Evolutionary conservation across 176 grass and related monocot genomes (phyloP), one percentile per base, ranked within the genome.

Genomic region (Ensete glaucum): DNA sequence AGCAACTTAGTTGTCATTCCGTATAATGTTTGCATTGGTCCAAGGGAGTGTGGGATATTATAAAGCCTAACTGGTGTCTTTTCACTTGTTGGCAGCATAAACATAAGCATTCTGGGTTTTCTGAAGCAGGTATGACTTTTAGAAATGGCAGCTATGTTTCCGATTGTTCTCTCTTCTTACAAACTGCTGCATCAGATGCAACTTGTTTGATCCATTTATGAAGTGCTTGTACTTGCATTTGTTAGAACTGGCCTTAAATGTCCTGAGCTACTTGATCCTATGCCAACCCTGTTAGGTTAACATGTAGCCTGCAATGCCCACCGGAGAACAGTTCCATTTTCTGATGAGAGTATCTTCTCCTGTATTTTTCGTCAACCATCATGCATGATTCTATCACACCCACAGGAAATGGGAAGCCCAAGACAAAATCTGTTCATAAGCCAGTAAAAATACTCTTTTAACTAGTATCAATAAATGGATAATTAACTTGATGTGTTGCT

Each of bases 41-140:
- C 23, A 9, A 2, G 7, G 20, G 3, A 20, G 9, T 22, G 9
- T 22, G 16, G 4, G 24, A 67, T 14, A 67, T 11, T 27, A 0
- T 67, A 22, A 54, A 8, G 17, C 23, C 19, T 71, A 8, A 51
- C 66, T 8, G 13, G 10, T 73, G 50, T 25, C 34, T 43, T 53
- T 73, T 51, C 10, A 19, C 72, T 56, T 74, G 52, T 56, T 56
- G 17, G 51, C 72, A 74, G 72, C 51, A 56, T 7, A 74, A 56
- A 27, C 72, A 74, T 13, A 74, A 56, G 53, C 72, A 74, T 56
- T 74, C 72, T 74, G 72, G 72, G 15, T 74, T 74, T 57, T 56
- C 72, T 57, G 53, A 74, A 56, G 72, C 72, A 74, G 72, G 72
- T 57, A 57, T 16, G 2, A 11, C 9, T 12, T 12, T 50, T 50